These are phyloP conservation scores for Purpureocillium takamizusanense DNA, from an alignment of 2,329 filamentous ascomycete species.

Conservation along the genomic window DNA sequence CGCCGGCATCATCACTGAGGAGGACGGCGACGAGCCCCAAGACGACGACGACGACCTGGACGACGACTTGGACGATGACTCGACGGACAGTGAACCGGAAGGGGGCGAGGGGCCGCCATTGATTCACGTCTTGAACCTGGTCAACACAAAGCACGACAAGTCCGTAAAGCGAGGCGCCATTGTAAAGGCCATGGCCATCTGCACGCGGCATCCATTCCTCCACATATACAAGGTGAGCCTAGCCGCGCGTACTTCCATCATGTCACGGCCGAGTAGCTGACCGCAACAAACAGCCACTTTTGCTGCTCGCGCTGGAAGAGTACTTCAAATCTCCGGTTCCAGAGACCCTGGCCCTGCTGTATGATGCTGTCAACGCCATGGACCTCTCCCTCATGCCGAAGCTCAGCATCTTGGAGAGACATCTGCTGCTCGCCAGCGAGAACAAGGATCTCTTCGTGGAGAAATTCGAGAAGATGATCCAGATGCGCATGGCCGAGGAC, in stretches of 20 bases:
- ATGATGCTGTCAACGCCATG: slow-evolving; percentile 92
- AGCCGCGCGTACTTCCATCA: background rate
- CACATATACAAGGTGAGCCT: slow-evolving; percentile 87
- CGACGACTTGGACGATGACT: slow-evolving; percentile 40
- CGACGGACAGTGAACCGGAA: slow-evolving; percentile 53
- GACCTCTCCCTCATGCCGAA: slow-evolving; percentile 88
- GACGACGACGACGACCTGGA: slow-evolving; percentile 40
- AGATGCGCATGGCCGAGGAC: slow-evolving; percentile 67
- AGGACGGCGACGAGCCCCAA: slow-evolving; percentile 30
- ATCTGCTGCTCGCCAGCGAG: slow-evolving; percentile 81
- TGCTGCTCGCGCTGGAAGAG: slow-evolving; percentile 86
- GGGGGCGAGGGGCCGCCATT: slow-evolving; percentile 78
- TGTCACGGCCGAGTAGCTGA: slow-evolving; percentile 8
- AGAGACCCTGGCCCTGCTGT: slow-evolving; percentile 80
- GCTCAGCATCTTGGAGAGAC: slow-evolving; percentile 72
- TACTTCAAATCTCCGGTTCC: slow-evolving; percentile 90
- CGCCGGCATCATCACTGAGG: slow-evolving; percentile 37
- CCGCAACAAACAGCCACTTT: slow-evolving; percentile 53
- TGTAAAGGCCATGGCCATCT: slow-evolving; percentile 98
- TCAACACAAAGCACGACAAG: slow-evolving; percentile 96
- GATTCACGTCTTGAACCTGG: slow-evolving; percentile 93
- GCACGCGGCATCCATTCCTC: slow-evolving; percentile 91
- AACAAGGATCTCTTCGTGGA: slow-evolving; percentile 95
- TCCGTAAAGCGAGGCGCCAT: slow-evolving; percentile 86
- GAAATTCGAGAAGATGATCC: slow-evolving; percentile 92